Conservation (phyloP, 768 basidiomycete species). For the Leccinum fibrillosum region DNA sequence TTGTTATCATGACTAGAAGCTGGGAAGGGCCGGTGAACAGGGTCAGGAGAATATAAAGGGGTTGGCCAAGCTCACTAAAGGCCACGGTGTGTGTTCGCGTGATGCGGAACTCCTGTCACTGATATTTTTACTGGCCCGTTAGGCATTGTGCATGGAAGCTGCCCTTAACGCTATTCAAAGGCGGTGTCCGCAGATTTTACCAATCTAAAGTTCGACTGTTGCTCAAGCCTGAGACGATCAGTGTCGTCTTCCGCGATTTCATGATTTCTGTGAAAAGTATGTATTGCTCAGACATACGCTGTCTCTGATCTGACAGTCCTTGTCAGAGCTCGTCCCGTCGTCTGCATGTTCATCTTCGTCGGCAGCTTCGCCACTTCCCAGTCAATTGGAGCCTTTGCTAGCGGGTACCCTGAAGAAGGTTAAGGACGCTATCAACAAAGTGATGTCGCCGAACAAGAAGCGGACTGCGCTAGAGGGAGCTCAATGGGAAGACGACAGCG, state of each 20-base stretch:
- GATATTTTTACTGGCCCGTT: constrained; percentile 3
- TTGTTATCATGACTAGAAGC: constrained; percentile 83
- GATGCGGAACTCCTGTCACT: background rate
- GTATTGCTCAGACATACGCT: constrained; percentile 17
- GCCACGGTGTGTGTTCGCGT: constrained; percentile 64
- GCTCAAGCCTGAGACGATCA: constrained; percentile 82
- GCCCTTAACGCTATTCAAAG: constrained; percentile 95
- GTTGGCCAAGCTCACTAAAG: constrained; percentile 88
- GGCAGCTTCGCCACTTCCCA: constrained; percentile 77
- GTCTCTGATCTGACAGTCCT: constrained; percentile 6
- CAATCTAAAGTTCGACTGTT: constrained; percentile 82
- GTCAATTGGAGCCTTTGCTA: constrained; percentile 80
- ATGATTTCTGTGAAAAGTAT: constrained; percentile 96
- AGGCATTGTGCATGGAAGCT: constrained; percentile 96
- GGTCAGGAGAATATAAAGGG: constrained; percentile 53
- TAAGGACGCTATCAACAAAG: constrained; percentile 66
- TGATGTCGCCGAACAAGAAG: constrained; percentile 79
- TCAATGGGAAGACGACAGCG: constrained; percentile 80
- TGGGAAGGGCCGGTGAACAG: constrained; percentile 70
- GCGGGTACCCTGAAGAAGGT: constrained; percentile 58
- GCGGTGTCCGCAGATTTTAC: constrained; percentile 94
- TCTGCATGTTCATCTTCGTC: constrained; percentile 90
- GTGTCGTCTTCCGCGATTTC: constrained; percentile 84
- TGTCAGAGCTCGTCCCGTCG: constrained; percentile 85
- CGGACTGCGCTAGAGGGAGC: constrained; percentile 90